Evolutionary conservation across 1,139 yeast genomes (phyloP).

Genomic region (Spencermartinsiella ligniputridi): DNA sequence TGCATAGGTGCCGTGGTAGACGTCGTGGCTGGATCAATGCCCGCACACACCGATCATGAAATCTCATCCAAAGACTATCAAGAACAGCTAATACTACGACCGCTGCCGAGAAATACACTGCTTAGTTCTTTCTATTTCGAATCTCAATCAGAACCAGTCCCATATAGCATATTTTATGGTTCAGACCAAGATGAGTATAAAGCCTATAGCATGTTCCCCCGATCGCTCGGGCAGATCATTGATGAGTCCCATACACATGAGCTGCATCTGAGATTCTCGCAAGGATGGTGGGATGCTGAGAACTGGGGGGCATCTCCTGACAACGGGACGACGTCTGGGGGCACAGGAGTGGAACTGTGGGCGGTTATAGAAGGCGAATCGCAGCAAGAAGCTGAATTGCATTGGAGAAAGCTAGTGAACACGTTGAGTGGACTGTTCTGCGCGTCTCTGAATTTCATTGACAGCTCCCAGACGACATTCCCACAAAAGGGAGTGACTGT

Average conservation of each 20-base stretch:
- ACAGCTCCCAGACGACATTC: constrained; percentile 68
- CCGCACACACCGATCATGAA: too few relatives aligned
- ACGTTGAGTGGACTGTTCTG: constrained; percentile 88
- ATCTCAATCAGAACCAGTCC: constrained; percentile 48
- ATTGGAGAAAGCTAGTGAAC: constrained; percentile 72
- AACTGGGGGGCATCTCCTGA: constrained; percentile 81
- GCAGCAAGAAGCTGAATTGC: constrained; percentile 49
- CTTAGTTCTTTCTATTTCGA: constrained; percentile 66
- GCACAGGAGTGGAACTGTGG: constrained; percentile 94
- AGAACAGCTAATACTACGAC: constrained; percentile 59
- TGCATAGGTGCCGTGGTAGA: too few relatives aligned
- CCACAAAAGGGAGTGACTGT: constrained; percentile 42
- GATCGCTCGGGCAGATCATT: constrained; percentile 73
- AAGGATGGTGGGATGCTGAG: constrained; percentile 94
- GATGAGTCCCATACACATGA: constrained; percentile 65
- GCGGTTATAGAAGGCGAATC: constrained; percentile 69
- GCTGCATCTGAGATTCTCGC: constrained; percentile 79
- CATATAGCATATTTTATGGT: constrained; percentile 29
- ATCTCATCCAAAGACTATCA: constrained; percentile 34
- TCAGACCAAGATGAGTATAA: constrained; percentile 29
- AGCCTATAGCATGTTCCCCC: constrained; percentile 77
- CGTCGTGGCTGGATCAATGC: too few relatives aligned
- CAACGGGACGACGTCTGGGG: constrained; percentile 73
- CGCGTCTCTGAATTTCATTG: constrained; percentile 89
- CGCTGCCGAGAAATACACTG: constrained; percentile 66